phyloP scores from a whole-genome alignment of 345 rosid genomes.

The Noccaea caerulescens region DNA sequence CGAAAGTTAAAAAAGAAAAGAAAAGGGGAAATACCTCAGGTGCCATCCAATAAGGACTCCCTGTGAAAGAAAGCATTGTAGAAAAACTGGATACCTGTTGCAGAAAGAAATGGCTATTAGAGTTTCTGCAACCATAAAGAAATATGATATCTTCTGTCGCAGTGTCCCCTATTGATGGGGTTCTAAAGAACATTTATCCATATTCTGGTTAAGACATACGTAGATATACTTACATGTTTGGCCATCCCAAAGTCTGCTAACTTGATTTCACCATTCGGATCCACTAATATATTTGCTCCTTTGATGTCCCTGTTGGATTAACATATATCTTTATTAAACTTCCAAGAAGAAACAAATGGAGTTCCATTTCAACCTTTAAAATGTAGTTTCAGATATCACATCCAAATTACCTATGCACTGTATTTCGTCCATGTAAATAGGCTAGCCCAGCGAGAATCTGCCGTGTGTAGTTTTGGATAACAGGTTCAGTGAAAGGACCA shows the following conservation, averaged over 20 bases:
- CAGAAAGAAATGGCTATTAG: constrained; percentile 35
- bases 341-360: constrained; percentile 5
- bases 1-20: neutral
- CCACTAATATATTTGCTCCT: constrained; percentile 96
- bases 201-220: constrained; percentile 2
- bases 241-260: constrained; percentile 99
- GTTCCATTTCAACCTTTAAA: constrained; percentile 7
- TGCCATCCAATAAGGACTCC: constrained; percentile 99
- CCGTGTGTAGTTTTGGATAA: constrained; percentile 88
- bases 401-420: constrained; percentile 78
- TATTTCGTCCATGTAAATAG: constrained; percentile 88
- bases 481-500: constrained; percentile 89
- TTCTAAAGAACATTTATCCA: constrained; percentile 1
- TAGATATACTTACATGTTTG: constrained; percentile 67
- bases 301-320: constrained; percentile 77
- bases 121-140: constrained; percentile 11
- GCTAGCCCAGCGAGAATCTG: constrained; percentile 90
- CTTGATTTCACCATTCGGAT: constrained; percentile 95
- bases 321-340: neutral
- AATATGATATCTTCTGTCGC: neutral
- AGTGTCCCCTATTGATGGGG: neutral
- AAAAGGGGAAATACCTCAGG: constrained; percentile 70
- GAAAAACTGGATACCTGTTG: constrained; percentile 68
- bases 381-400: constrained; percentile 23
- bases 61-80: constrained; percentile 95